Conservation (phyloP, 73 alveolate species). For the Paramecium caudatum region DNA sequence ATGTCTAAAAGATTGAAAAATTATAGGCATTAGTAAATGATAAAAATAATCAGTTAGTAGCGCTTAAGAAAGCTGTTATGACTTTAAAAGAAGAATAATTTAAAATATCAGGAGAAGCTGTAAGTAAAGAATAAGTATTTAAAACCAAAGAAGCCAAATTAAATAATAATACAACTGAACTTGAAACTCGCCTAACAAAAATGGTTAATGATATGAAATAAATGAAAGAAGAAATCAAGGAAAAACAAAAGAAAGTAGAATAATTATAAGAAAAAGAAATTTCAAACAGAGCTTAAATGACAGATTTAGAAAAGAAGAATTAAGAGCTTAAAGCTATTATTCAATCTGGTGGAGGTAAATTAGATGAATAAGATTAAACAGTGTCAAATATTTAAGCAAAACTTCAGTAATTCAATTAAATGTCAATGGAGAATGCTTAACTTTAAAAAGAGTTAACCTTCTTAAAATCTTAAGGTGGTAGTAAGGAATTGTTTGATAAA, state of each 20-base stretch:
- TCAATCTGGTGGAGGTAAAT: slow-evolving; percentile 61
- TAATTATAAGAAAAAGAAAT: slow-evolving; percentile 35
- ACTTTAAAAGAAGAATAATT: slow-evolving; percentile 47
- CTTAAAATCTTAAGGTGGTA: slow-evolving; percentile 1
- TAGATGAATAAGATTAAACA: slow-evolving; percentile 53
- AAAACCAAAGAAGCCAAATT: slow-evolving; percentile 59
- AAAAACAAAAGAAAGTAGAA: not conserved
- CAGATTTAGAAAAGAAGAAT: slow-evolving; percentile 26
- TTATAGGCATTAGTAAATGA: slow-evolving; percentile 52
- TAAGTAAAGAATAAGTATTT: not conserved
- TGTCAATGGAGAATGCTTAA: slow-evolving; percentile 38
- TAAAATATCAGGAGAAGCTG: slow-evolving; percentile 41
- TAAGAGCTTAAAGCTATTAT: slow-evolving; percentile 49
- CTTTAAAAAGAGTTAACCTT: slow-evolving; percentile 18
- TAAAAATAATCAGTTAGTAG: slow-evolving; percentile 12
- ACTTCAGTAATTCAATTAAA: not conserved
- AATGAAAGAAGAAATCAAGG: not conserved
- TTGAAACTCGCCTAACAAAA: slow-evolving; percentile 29
- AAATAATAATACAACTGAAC: slow-evolving; percentile 23
- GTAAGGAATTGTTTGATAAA: slow-evolving; percentile 50
- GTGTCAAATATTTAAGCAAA: slow-evolving; percentile 16
- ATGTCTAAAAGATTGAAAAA: slow-evolving; percentile 7
- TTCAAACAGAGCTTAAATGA: slow-evolving; percentile 31
- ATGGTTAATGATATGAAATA: slow-evolving; percentile 36
- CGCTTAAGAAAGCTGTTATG: not conserved